These are phyloP conservation scores for Gossypium arboreum DNA, from an alignment of 345 rosid genomes.

Conservation along the genomic window DNA sequence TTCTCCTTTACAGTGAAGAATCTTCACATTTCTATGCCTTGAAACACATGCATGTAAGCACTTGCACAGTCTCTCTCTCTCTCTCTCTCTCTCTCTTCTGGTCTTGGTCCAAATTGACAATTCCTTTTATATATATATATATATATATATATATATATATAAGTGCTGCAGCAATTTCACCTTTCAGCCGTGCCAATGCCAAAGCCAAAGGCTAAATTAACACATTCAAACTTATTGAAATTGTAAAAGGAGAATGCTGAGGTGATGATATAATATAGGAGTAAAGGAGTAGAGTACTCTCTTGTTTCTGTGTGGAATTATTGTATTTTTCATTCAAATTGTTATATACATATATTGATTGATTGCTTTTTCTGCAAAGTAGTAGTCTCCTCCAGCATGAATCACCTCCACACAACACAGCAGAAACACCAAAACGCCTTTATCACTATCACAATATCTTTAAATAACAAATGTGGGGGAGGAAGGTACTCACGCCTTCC, in stretches of 20 bases:
- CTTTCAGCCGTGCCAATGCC: not conserved
- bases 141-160: not conserved
- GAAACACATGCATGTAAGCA: constrained; percentile 14
- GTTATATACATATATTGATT: not conserved
- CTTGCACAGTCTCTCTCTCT: not conserved
- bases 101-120: not conserved
- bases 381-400: not conserved
- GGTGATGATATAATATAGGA: not conserved
- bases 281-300: not conserved
- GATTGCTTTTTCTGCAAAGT: constrained; percentile 14
- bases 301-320: not conserved
- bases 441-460: constrained; percentile 13
- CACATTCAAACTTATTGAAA: not conserved
- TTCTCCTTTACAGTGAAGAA: constrained; percentile 16
- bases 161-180: not conserved
- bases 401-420: not conserved
- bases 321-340: not conserved
- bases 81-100: not conserved
- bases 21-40: constrained; percentile 22
- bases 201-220: not conserved
- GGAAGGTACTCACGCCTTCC: constrained; percentile 24
- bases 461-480: constrained; percentile 14
- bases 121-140: not conserved
- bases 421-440: constrained; percentile 7
- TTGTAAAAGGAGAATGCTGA: not conserved